Conservation (phyloP, 768 basidiomycete genomes). For the Omphalotus guepiniiformis region DNA sequence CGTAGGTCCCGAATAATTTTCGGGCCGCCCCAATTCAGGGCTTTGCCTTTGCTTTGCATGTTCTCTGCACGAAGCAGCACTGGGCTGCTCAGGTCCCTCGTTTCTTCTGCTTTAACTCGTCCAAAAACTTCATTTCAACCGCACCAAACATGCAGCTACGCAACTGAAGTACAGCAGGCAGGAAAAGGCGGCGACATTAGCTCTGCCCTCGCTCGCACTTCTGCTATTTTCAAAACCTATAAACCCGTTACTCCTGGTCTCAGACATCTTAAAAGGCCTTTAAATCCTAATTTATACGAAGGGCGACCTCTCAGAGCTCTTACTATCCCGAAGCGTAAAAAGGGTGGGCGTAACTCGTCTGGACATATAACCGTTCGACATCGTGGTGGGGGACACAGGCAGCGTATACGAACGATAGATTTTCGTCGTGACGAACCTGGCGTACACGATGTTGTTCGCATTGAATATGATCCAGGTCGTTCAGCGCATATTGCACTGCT, state of each 20-base stretch:
- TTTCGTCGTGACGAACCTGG: slow-evolving; percentile 78
- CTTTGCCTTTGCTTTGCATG: slow-evolving; percentile 34
- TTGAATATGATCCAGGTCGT: slow-evolving; percentile 95
- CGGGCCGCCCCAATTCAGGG: not conserved
- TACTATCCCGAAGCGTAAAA: slow-evolving; percentile 76
- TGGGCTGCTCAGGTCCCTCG: slow-evolving; percentile 34
- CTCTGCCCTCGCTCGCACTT: slow-evolving; percentile 45
- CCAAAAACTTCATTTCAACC: slow-evolving; percentile 4
- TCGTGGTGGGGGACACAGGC: slow-evolving; percentile 88
- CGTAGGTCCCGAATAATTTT: not conserved
- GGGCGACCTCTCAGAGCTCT: slow-evolving; percentile 83
- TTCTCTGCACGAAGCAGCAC: slow-evolving; percentile 41
- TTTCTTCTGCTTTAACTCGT: slow-evolving; percentile 19
- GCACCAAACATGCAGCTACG: slow-evolving; percentile 30
- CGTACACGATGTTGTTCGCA: slow-evolving; percentile 83
- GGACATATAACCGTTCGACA: slow-evolving; percentile 87
- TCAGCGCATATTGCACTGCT: slow-evolving; percentile 93
- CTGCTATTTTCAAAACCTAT: slow-evolving; percentile 77
- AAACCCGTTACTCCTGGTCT: slow-evolving; percentile 85
- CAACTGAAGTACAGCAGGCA: slow-evolving; percentile 34
- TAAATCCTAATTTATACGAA: slow-evolving; percentile 77
- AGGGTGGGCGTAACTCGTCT: slow-evolving; percentile 79
- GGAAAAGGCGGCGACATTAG: slow-evolving; percentile 31
- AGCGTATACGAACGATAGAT: slow-evolving; percentile 83
- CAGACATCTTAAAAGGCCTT: slow-evolving; percentile 81